Evolutionary conservation across 768 basidiomycete species (phyloP), one percentile per base, ranked within the genome.

Genomic region (Amyloporia xantha): DNA sequence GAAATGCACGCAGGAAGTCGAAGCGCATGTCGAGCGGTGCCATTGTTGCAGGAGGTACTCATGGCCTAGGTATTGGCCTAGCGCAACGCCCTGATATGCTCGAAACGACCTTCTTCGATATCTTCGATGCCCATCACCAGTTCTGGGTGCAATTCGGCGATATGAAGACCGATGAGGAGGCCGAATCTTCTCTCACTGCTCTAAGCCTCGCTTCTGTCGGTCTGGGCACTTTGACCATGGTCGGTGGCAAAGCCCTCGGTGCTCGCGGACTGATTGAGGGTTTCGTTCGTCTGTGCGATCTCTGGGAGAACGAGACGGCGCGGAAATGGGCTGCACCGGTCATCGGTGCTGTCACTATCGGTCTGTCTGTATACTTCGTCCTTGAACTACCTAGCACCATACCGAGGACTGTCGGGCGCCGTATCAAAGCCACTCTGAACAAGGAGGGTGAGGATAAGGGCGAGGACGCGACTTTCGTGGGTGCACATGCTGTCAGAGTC

Each of bases 321-420:
- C 79, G 90, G 58, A 85, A 79, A 67, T 97, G 93, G 93, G 84
- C 79, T 1, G 91, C 82, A 1, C 94, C 95, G 5, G 74, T 91
- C 45, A 59, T 95, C 33, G 93, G 92, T 24, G 86, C 85, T 0
- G 70, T 79, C 41, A 77, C 82, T 13, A 63, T 91, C 50, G 90
- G 91, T 12, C 67, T 86, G 20, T 78, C 81, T 1, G 81, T 80
- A 2, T 97, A 94, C 70, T 69, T 96, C 52, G 72, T 97, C 47
- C 69, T 88, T 57, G 92, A 96, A 59, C 77, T 99, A 19, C 96
- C 96, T 0, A 77, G 69, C 59, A 82, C 92, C 3, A 84, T 99
- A 56, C 95, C 96, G 37, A 78, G 80, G 50, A 95, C 90, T 11
- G 78, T 98, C 49, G 96, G 96, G 9, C 76, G 91, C 48, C 79